Percentiles rank a stretch among this genome's conserved stretches.
Conservation (phyloP, 73 alveolate species). For the Tetrahymena malaccensis region DNA sequence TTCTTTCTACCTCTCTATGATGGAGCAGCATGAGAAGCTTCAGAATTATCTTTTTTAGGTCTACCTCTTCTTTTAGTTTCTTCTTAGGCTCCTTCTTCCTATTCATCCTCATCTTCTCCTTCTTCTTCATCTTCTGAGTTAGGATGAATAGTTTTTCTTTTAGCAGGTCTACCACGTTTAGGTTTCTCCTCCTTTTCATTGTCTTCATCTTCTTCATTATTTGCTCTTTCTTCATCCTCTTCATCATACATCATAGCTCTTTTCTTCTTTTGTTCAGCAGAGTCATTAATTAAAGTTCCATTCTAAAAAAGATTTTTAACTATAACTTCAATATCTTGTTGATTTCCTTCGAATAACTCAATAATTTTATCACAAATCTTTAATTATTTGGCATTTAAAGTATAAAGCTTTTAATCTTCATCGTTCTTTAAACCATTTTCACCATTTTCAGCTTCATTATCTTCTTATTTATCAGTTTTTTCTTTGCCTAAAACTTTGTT, state of each 20-base stretch:
- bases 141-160: background rate
- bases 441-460: background rate
- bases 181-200: background rate
- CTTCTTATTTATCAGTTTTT: background rate
- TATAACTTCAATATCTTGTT: background rate
- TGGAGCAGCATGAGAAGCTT: background rate
- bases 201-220: background rate
- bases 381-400: background rate
- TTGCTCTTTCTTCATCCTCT: background rate
- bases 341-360: background rate
- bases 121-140: background rate
- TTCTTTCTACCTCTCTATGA: background rate
- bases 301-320: background rate
- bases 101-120: background rate
- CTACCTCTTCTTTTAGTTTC: background rate
- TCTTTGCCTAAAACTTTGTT: background rate
- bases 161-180: background rate
- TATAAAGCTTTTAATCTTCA: background rate
- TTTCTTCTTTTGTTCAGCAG: background rate
- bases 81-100: background rate
- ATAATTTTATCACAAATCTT: background rate
- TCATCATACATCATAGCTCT: background rate
- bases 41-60: background rate
- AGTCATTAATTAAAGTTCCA: background rate
- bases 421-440: background rate